Percentiles rank a stretch among this genome's conserved stretches.
Evolutionary conservation across 352 stramenopile genomes (phyloP).

Genomic region (Phytophthora macrochlamydospora): DNA sequence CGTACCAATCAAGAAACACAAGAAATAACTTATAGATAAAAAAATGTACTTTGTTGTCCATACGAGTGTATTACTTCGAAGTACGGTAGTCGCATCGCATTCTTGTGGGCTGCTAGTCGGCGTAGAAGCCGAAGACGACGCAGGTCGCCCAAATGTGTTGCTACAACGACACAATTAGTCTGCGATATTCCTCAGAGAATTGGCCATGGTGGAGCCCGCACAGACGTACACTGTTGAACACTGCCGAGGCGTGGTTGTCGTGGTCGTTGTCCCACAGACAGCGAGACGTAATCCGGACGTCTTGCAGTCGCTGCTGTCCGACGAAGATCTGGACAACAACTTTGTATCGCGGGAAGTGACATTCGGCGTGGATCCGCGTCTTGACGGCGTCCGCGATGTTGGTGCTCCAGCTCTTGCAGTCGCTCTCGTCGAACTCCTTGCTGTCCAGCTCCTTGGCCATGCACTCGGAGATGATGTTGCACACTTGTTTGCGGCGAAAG

Average conservation of each 20-base stretch:
- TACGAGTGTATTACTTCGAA: neutral
- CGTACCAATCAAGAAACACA: constrained; percentile 33
- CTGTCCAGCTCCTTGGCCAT: constrained; percentile 70
- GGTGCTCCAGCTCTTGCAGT: constrained; percentile 71
- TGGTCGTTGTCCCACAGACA: constrained; percentile 94
- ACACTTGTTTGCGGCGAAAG: constrained; percentile 79
- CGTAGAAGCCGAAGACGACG: constrained; percentile 91
- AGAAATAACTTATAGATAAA: constrained; percentile 70
- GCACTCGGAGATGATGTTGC: constrained; percentile 72
- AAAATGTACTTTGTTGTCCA: constrained; percentile 33
- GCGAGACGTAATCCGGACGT: constrained; percentile 91
- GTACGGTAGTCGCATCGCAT: neutral
- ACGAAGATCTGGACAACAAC: constrained; percentile 95
- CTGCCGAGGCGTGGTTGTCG: constrained; percentile 93
- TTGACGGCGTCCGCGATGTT: constrained; percentile 73
- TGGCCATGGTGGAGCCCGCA: neutral
- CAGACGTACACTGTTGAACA: constrained; percentile 84
- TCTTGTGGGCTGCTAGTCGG: constrained; percentile 56
- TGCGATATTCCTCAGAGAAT: neutral
- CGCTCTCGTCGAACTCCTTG: constrained; percentile 79
- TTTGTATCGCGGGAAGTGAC: constrained; percentile 91
- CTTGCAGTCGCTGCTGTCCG: constrained; percentile 93
- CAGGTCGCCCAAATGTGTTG: constrained; percentile 90
- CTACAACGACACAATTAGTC: constrained; percentile 28
- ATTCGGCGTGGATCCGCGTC: constrained; percentile 62